Base-by-base conservation (phyloP, 2,329 filamentous ascomycete genomes). In the Fusarium robinianum region DNA sequence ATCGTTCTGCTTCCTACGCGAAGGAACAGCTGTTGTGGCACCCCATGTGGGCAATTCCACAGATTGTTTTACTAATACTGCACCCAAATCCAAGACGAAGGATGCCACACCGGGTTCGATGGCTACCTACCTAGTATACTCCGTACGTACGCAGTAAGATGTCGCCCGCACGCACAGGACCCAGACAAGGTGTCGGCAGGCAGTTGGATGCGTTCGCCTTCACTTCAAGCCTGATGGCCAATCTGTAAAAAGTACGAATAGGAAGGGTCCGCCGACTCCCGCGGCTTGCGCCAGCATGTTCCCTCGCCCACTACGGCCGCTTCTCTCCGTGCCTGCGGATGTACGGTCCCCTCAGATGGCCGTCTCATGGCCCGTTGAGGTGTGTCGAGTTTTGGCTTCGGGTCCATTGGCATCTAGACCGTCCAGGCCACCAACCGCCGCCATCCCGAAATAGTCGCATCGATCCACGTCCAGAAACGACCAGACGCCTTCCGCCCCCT, bases 331-430 rank as follows among this genome's bases (percentile, higher is more conserved):
- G 12, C 10, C 16, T 27, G 10, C n/a, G 12, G 3, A n/a, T 27
- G 25, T 27, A 12, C 11, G 8, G 25, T 10, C 25, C 23, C 23
- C 12, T 12, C 12, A 24, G 11, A 24, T 10, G 16, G 25, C 25
- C 16, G 25, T 27, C 21, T 14, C 26, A 26, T 38, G 32, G 14
- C 15, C 27, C 33, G 16, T 33, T 19, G 23, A 31, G 30, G 37
- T 32, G 30, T 9, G 36, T 41, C 25, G 26, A 29, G 30, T 40
- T 46, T 44, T 48, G 40, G 39, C 40, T 33, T 41, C 25, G 41
- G 39, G 47, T 26, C 53, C 18, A 54, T 14, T 17, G 25, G 19
- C 46, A 37, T 56, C 53, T 46, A 49, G 53, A 43, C 40, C 40
- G 18, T 46, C 43, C n/a, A 32, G 29, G 17, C 41, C 29, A 14